phyloP scores from a whole-genome alignment of 2,329 filamentous ascomycete genomes.

The Aspergillus udagawae region DNA sequence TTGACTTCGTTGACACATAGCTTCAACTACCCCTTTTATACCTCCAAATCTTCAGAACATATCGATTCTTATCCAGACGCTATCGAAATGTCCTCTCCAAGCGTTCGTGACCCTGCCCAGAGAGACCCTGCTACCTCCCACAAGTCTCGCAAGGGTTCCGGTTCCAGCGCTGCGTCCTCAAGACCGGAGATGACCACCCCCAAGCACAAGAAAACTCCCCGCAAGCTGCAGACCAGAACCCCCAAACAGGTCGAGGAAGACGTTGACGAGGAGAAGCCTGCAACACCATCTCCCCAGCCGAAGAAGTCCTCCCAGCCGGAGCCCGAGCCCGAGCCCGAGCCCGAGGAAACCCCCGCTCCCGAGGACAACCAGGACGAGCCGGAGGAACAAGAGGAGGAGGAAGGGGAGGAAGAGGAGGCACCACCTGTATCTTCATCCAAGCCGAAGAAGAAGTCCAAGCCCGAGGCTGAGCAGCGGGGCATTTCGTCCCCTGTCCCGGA shows the following conservation, averaged over 20 bases:
- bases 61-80: not conserved
- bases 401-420: too few relatives aligned
- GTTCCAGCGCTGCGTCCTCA: slow-evolving; percentile 18
- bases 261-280: slow-evolving; percentile 12
- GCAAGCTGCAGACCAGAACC: slow-evolving; percentile 21
- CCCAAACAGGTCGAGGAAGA: slow-evolving; percentile 19
- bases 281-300: slow-evolving; percentile 19
- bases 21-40: not conserved
- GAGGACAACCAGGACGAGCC: not conserved
- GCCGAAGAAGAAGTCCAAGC: not conserved
- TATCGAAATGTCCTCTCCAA: not conserved
- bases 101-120: not conserved
- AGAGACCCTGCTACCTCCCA: slow-evolving; percentile 12
- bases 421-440: not conserved
- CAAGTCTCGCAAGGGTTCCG: slow-evolving; percentile 15
- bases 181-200: slow-evolving; percentile 4
- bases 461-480: slow-evolving; percentile 21
- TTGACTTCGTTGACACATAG: not conserved
- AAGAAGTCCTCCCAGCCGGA: slow-evolving; percentile 14
- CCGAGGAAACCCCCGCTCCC: not conserved
- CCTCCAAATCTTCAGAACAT: not conserved
- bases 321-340: slow-evolving; percentile 2
- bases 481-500: slow-evolving; percentile 15
- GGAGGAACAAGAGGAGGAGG: too few relatives aligned
- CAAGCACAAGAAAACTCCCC: slow-evolving; percentile 19